A percentile compares a stretch with the other conserved stretches of the same genome.
Conservation (phyloP, 495 filamentous ascomycete genomes). For the Xylaria telfairii region DNA sequence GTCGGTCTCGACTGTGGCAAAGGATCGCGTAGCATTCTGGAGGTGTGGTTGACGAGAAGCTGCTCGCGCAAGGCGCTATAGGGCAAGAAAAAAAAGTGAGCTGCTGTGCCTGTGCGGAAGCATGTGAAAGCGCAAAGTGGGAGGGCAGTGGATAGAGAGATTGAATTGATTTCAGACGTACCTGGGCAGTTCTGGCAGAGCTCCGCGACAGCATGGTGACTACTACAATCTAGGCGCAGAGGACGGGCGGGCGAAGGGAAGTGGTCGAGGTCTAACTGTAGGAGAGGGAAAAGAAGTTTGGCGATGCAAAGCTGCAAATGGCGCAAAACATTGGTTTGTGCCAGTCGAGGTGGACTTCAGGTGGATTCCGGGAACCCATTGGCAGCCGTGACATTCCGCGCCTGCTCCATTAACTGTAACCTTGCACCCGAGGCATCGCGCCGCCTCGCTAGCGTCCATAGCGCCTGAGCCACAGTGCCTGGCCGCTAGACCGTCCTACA, state of each 20-base stretch:
- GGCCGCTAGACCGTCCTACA: not conserved
- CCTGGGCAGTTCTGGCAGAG: slow-evolving; percentile 58
- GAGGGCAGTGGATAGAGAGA: slow-evolving; percentile 22
- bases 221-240: slow-evolving; percentile 3
- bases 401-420: slow-evolving; percentile 26
- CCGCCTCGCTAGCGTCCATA: not conserved
- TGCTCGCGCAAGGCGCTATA: slow-evolving; percentile 63
- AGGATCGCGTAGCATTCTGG: slow-evolving; percentile 51
- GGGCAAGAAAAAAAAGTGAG: slow-evolving; percentile 31
- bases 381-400: slow-evolving; percentile 41
- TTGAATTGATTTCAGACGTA: slow-evolving; percentile 32
- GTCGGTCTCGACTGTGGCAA: slow-evolving; percentile 82
- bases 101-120: slow-evolving; percentile 33
- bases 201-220: slow-evolving; percentile 65
- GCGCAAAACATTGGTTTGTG: slow-evolving; percentile 36
- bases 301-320: slow-evolving; percentile 35
- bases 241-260: slow-evolving; percentile 21
- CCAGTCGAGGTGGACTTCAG: slow-evolving; percentile 22
- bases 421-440: slow-evolving; percentile 17
- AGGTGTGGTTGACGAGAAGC: slow-evolving; percentile 55
- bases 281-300: slow-evolving; percentile 27
- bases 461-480: not conserved
- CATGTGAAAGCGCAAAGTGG: slow-evolving; percentile 37
- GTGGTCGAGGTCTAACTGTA: slow-evolving; percentile 10
- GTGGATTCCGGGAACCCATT: slow-evolving; percentile 10